Conservation (phyloP, 768 basidiomycete genomes). For the Kwoniella botswanensis region DNA sequence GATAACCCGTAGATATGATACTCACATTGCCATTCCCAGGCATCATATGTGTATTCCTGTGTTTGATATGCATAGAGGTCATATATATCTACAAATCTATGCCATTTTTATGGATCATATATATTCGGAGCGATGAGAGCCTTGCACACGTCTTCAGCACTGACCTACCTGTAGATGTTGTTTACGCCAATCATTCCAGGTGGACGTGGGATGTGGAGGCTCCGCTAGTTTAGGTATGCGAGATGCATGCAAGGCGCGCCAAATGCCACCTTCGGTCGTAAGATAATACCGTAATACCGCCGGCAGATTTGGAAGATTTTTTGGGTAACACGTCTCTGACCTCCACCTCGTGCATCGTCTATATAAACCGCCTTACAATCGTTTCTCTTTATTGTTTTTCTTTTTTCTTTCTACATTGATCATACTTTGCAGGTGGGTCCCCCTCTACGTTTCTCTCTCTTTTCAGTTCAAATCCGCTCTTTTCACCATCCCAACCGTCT, state of each 20-base stretch:
- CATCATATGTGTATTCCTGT: too few relatives aligned
- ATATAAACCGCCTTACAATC: constrained; percentile 8
- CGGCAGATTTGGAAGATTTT: constrained; percentile 12
- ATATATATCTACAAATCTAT: too few relatives aligned
- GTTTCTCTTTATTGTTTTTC: constrained; percentile 1
- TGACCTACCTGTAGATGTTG: background rate
- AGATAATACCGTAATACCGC: constrained; percentile 22
- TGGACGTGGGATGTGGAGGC: background rate
- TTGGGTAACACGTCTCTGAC: background rate
- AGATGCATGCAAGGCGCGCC: background rate
- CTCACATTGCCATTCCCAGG: too few relatives aligned
- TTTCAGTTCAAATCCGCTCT: constrained; percentile 22
- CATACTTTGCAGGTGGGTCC: constrained; percentile 32
- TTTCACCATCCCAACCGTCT: constrained; percentile 8
- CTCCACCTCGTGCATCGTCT: background rate
- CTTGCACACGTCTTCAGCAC: background rate
- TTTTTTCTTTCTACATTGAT: constrained; percentile 26
- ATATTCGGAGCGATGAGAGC: too few relatives aligned
- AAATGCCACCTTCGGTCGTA: constrained; percentile 13
- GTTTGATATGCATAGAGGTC: too few relatives aligned
- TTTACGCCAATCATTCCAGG: background rate
- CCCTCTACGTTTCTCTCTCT: constrained; percentile 11
- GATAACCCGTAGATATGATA: too few relatives aligned
- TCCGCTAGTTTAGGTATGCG: background rate
- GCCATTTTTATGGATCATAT: too few relatives aligned